These are phyloP conservation scores for Alloascoidea africana DNA, from an alignment of 805 yeast species.

Conservation along the genomic window DNA sequence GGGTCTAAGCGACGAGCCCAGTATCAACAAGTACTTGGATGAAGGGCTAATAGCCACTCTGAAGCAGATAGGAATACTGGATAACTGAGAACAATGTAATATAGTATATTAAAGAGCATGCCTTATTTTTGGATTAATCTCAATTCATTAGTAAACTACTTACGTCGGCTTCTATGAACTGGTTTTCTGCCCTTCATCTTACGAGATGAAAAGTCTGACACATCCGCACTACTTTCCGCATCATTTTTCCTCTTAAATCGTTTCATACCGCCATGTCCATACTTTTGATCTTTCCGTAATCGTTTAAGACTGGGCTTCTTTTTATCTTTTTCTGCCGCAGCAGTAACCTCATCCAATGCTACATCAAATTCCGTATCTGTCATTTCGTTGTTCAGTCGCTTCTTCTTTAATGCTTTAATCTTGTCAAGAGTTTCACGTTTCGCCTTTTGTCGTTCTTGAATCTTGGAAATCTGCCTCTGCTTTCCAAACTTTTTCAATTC, in stretches of 20 bases:
- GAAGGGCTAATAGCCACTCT: slow-evolving; percentile 38
- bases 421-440: slow-evolving; percentile 83
- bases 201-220: slow-evolving; percentile 37
- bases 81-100: slow-evolving; percentile 2
- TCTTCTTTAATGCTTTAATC: slow-evolving; percentile 81
- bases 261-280: slow-evolving; percentile 70
- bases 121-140: too few relatives aligned
- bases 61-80: slow-evolving; percentile 29
- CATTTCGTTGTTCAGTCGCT: slow-evolving; percentile 67
- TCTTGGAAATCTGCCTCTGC: slow-evolving; percentile 87
- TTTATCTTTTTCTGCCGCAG: slow-evolving; percentile 15
- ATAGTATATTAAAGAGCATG: too few relatives aligned
- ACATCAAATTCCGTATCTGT: slow-evolving; percentile 69
- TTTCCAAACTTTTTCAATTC: slow-evolving; percentile 93
- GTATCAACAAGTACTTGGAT: slow-evolving; percentile 52
- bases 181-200: slow-evolving; percentile 29
- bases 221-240: slow-evolving; percentile 54
- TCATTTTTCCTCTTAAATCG: slow-evolving; percentile 61
- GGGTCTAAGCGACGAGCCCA: slow-evolving; percentile 66
- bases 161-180: slow-evolving; percentile 31
- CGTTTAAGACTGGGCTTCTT: not conserved
- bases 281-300: not conserved
- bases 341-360: slow-evolving; percentile 85
- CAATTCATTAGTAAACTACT: slow-evolving; percentile 12
- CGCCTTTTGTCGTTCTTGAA: slow-evolving; percentile 87